Conservation (phyloP, 2,329 filamentous ascomycete species). For the Corinectria fuckeliana region DNA sequence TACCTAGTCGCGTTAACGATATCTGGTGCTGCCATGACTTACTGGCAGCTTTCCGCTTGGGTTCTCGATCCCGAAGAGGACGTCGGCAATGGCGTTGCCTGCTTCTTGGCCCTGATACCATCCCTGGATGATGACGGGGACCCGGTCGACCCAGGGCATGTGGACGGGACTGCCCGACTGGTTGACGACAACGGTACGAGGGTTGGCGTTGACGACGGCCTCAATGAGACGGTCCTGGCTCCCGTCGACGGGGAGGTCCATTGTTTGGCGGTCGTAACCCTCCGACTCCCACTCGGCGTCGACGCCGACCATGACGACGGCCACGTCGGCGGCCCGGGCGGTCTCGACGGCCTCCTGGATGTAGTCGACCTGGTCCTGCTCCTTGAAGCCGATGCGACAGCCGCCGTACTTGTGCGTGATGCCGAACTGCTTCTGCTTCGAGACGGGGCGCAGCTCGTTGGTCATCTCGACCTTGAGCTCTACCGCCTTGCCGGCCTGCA, state of each 20-base stretch:
- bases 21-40: conserved; percentile 12
- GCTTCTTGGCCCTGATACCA: conserved; percentile 67
- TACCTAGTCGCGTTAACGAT: too few relatives aligned
- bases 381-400: conserved; percentile 74
- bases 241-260: conserved; percentile 69
- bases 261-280: conserved; percentile 75
- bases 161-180: conserved; percentile 52
- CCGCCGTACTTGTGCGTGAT: conserved; percentile 72
- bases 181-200: conserved; percentile 71
- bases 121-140: conserved; percentile 69
- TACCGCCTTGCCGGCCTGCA: conserved; percentile 64
- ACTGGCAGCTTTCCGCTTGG: conserved; percentile 75
- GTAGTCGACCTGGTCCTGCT: conserved; percentile 66
- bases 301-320: conserved; percentile 71
- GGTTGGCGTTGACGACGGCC: conserved; percentile 67
- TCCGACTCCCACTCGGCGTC: conserved; percentile 80
- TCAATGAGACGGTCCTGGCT: conserved; percentile 65
- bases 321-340: conserved; percentile 69
- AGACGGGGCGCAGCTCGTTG: conserved; percentile 66
- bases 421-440: conserved; percentile 63
- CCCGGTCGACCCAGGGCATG: conserved; percentile 70
- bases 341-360: conserved; percentile 69
- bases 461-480: conserved; percentile 60
- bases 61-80: conserved; percentile 71
- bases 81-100: conserved; percentile 70